Percentiles rank a stretch among this genome's conserved stretches.
Evolutionary conservation across 441 rosid genomes (phyloP).

Genomic region (Adansonia madagascariensis): DNA sequence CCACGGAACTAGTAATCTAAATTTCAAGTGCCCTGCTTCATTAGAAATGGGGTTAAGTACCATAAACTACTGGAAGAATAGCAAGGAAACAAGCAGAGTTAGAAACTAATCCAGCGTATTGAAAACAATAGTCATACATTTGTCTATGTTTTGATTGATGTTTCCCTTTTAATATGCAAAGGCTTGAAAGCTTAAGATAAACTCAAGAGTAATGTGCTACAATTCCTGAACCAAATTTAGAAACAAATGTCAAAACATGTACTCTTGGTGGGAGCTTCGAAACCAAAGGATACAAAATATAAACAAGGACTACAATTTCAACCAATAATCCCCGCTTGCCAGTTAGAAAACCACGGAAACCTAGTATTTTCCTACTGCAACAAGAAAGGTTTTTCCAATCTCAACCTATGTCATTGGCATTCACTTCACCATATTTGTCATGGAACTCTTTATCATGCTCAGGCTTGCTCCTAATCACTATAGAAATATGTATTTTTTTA

Average conservation of each 20-base stretch:
- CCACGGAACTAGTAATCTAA: no score
- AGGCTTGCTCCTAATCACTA: constrained; percentile 11
- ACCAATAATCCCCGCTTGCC: background rate
- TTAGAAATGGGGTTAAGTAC: no score
- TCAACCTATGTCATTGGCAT: constrained; percentile 6
- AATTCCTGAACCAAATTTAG: constrained; percentile 12
- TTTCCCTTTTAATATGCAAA: background rate
- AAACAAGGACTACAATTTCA: background rate
- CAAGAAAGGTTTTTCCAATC: background rate
- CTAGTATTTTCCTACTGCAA: background rate
- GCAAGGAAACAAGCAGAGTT: background rate
- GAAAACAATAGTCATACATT: no score
- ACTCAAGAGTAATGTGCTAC: background rate
- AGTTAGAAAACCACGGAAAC: background rate
- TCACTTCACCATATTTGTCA: constrained; percentile 10
- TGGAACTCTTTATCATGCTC: constrained; percentile 2
- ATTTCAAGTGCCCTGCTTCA: no score
- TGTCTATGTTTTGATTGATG: no score
- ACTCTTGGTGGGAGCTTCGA: constrained; percentile 17
- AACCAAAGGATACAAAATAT: background rate
- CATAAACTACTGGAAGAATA: no score
- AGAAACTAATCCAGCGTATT: no score
- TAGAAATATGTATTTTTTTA: constrained; percentile 4
- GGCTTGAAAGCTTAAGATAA: constrained; percentile 2
- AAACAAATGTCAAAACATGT: background rate